Conservation (phyloP, 2,329 filamentous ascomycete species). For the Exophiala phaeomuriformis region DNA sequence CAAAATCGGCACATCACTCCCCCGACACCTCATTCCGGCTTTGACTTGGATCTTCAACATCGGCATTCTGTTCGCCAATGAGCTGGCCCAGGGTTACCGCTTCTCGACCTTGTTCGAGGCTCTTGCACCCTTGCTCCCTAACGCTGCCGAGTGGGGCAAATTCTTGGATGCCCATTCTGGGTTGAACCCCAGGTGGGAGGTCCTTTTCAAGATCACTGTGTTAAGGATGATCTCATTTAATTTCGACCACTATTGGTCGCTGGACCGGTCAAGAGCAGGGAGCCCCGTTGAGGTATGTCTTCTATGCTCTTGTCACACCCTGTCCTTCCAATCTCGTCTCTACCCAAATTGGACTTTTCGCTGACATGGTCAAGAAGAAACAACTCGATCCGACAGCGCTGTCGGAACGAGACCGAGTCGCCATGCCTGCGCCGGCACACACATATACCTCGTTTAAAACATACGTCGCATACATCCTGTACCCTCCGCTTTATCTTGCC, state of each 20-base stretch:
- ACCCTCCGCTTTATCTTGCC: constrained; percentile 85
- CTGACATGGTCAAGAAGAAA: constrained; percentile 88
- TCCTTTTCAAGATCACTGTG: constrained; percentile 96
- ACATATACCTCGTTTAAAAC: constrained; percentile 73
- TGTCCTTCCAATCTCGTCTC: not conserved
- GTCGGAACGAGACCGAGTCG: constrained; percentile 80
- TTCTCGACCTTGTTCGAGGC: constrained; percentile 56
- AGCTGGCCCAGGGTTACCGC: constrained; percentile 70
- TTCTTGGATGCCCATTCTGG: constrained; percentile 75
- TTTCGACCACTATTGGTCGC: constrained; percentile 90
- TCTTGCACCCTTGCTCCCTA: constrained; percentile 39
- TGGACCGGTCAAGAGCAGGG: constrained; percentile 51
- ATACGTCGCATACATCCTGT: constrained; percentile 82
- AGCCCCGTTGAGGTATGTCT: constrained; percentile 72
- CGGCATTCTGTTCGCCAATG: constrained; percentile 77
- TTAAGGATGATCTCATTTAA: constrained; percentile 94
- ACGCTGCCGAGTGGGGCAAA: constrained; percentile 54
- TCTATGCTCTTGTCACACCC: constrained; percentile 26
- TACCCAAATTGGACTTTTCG: not conserved
- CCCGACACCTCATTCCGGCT: constrained; percentile 61
- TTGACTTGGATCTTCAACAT: constrained; percentile 90
- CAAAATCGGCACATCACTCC: constrained; percentile 64
- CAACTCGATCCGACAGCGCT: constrained; percentile 81
- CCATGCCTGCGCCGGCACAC: constrained; percentile 60
- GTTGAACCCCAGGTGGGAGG: constrained; percentile 83